A percentile compares a stretch with the other conserved stretches of the same genome.
These are phyloP conservation scores for Lentinus brumalis DNA, from an alignment of 768 basidiomycete species.

Conservation along the genomic window DNA sequence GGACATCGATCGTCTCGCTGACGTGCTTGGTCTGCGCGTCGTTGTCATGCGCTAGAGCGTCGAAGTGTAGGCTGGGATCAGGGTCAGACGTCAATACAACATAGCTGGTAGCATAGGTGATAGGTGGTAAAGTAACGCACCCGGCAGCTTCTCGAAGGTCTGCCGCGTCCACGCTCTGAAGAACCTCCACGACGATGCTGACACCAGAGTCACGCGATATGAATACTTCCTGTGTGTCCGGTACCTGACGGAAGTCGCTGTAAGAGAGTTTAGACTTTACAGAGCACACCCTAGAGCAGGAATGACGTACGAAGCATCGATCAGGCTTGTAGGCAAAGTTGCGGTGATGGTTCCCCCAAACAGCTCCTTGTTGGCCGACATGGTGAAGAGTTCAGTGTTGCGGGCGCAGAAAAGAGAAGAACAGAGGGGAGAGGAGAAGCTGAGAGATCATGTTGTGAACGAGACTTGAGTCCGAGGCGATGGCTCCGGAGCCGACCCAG, in stretches of 20 bases:
- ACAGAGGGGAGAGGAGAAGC: neutral
- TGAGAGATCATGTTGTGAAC: neutral
- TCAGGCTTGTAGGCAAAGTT: conserved; percentile 52
- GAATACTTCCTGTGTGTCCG: conserved; percentile 95
- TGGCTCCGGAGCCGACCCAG: neutral
- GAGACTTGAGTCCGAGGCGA: neutral
- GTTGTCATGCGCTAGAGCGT: conserved; percentile 91
- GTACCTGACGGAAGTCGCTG: conserved; percentile 79
- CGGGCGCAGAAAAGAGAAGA: neutral
- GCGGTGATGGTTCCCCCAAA: conserved; percentile 88
- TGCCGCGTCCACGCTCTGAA: conserved; percentile 66
- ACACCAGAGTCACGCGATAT: conserved; percentile 66
- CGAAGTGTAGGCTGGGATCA: conserved; percentile 81
- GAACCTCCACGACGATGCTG: conserved; percentile 84
- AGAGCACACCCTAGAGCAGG: neutral
- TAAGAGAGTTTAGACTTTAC: neutral
- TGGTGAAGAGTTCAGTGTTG: conserved; percentile 21
- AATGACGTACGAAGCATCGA: conserved; percentile 86
- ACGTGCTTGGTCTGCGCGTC: conserved; percentile 57
- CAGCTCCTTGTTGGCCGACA: conserved; percentile 45
- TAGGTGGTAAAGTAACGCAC: conserved; percentile 38
- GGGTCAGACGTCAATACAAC: neutral
- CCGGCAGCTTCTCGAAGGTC: conserved; percentile 65
- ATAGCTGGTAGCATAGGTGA: neutral
- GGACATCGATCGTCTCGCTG: conserved; percentile 39